Base-by-base conservation (phyloP, 1,284 basidiomycete genomes). In the Athelia psychrophila region DNA sequence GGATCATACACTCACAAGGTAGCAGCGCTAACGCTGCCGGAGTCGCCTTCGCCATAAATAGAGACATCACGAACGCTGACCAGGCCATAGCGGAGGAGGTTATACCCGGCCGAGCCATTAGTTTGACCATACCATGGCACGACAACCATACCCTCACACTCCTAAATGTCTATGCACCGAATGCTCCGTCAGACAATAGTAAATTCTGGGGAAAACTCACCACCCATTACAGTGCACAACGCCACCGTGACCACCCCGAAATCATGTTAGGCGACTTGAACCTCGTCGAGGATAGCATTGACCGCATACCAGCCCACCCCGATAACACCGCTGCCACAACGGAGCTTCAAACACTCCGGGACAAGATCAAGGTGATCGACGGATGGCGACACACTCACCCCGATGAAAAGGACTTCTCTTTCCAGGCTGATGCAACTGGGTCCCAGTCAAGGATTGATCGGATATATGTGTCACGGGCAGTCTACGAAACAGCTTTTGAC, bases 121-220 rank as follows among this genome's bases (percentile, higher is more conserved):
- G 54, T 4, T 1, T 61, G 3, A 27, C 36, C 18, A 23, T 58
- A 13, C 40, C 50, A 9, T 54, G 58, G 52, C 51, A 58, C 16
- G 40, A 51, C 8, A 46, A 48, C 2, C n/a, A 44, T 3, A 50
- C 24, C 9, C 25, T 63, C 0, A 54, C 23, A 0, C 48, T 64
- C 0, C 54, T 64, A 1, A 58, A 46, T 0, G 50, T 65, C 0
- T 67, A 67, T 38, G 64, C 65, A 0, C 62, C 63, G 3, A 65
- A 65, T 33, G 40, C 33, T 2, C 13, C 56, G 0, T 3, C 6
- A 3, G 56, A 56, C 2, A 64, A 65, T 46, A 47, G n/a, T 0
- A 6, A 51, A 18, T 61, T 64, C 56, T 66, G 62, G 61, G n/a
- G 48, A 24, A 25, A 48, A 8, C 52, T 66, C 2, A 36, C 48